These are phyloP conservation scores for Royoungia palumana DNA, from an alignment of 768 basidiomycete genomes.

Conservation along the genomic window DNA sequence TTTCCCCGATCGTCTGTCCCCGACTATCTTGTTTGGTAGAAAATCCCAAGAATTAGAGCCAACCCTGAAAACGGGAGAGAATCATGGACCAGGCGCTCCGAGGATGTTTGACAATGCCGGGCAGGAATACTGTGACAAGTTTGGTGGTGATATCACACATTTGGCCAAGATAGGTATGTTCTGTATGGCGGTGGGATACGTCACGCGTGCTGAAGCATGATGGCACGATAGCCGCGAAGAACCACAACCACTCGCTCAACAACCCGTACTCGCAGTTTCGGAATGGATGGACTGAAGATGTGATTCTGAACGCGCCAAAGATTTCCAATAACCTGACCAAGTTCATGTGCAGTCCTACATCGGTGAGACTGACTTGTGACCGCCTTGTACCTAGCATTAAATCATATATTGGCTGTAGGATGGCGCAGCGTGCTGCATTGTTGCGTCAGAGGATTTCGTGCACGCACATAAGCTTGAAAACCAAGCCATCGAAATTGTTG, in stretches of 20 bases:
- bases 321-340: constrained; percentile 74
- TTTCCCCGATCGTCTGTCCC: constrained; percentile 52
- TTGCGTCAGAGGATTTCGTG: constrained; percentile 79
- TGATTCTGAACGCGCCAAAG: constrained; percentile 63
- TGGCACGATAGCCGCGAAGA: constrained; percentile 64
- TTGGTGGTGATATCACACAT: constrained; percentile 62
- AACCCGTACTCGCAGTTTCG: constrained; percentile 88
- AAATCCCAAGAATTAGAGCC: constrained; percentile 49
- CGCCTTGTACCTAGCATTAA: neutral
- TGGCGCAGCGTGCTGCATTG: constrained; percentile 71
- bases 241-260: constrained; percentile 75
- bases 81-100: constrained; percentile 67
- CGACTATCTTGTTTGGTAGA: constrained; percentile 44
- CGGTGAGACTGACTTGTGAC: constrained; percentile 36
- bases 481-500: constrained; percentile 82
- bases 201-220: constrained; percentile 1
- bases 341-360: constrained; percentile 87
- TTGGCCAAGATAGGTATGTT: constrained; percentile 72
- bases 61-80: constrained; percentile 44
- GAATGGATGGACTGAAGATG: constrained; percentile 70
- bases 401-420: constrained; percentile 41
- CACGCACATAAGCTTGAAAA: constrained; percentile 70
- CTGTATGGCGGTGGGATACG: neutral
- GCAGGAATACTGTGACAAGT: constrained; percentile 74
- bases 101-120: constrained; percentile 71